phyloP scores from a whole-genome alignment of 1,284 basidiomycete species.

The Vanrija pseudolonga region DNA sequence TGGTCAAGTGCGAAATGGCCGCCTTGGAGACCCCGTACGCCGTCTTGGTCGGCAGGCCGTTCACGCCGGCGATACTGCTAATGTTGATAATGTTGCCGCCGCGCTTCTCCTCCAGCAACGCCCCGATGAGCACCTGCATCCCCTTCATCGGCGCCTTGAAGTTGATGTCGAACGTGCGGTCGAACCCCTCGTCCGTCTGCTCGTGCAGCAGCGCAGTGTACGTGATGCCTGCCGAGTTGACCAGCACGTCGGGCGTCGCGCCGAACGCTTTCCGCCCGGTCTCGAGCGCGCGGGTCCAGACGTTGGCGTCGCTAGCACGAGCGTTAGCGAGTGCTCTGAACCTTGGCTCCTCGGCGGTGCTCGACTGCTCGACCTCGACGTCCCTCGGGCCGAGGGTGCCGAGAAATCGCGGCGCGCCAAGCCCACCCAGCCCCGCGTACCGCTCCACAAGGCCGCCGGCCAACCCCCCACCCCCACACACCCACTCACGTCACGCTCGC shows the following conservation, averaged over 20 bases:
- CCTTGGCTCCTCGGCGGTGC: no score
- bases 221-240: conserved; percentile 3
- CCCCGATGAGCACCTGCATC: conserved; percentile 4
- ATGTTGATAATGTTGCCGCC: conserved; percentile 6
- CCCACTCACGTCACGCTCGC: not conserved
- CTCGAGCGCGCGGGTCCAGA: not conserved
- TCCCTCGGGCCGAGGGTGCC: not conserved
- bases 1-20: conserved; percentile 80
- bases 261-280: not conserved
- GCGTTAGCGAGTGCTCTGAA: no score
- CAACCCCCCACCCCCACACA: no score
- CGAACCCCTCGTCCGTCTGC: no score
- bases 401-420: not conserved
- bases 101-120: not conserved
- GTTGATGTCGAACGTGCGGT: conserved; percentile 4
- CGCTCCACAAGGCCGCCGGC: no score
- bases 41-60: not conserved
- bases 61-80: conserved; percentile 3
- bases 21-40: conserved; percentile 83
- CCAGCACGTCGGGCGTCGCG: conserved; percentile 1
- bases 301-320: not conserved
- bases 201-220: no score
- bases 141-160: conserved; percentile 1
- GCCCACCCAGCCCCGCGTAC: no score
- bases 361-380: no score